phyloP scores from a whole-genome alignment of 1,139 yeast species.

The Zhuliangozyma blackwelliae region DNA sequence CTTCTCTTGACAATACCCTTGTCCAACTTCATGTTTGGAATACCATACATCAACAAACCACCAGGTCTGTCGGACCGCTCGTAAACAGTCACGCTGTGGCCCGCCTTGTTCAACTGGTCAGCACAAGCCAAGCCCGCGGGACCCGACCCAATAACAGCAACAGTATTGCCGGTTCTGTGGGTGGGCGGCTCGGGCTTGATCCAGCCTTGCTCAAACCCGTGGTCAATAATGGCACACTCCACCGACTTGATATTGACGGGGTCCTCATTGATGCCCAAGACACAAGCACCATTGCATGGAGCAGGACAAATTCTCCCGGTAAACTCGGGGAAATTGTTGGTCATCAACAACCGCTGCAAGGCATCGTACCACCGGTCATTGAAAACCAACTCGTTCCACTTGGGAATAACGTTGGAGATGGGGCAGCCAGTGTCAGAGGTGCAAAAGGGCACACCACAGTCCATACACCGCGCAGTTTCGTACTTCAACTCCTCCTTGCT shows the following conservation, averaged over 20 bases:
- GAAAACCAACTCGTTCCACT: slow-evolving; percentile 96
- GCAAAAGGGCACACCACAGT: slow-evolving; percentile 99
- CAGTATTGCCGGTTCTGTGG: slow-evolving; percentile 73
- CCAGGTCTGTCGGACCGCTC: slow-evolving; percentile 96
- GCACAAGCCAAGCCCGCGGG: slow-evolving; percentile 97
- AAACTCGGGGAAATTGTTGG: slow-evolving; percentile 97
- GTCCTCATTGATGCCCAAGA: slow-evolving; percentile 86
- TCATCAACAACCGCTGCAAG: slow-evolving; percentile 85
- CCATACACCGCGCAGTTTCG: slow-evolving; percentile 99
- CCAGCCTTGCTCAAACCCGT: slow-evolving; percentile 97
- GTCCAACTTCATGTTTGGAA: slow-evolving; percentile 98
- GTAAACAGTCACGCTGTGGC: slow-evolving; percentile 84
- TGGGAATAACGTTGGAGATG: slow-evolving; percentile 92
- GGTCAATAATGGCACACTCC: slow-evolving; percentile 94
- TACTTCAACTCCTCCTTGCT: slow-evolving; percentile 79
- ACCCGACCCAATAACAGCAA: slow-evolving; percentile 93
- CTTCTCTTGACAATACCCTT: slow-evolving; percentile 91
- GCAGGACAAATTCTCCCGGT: slow-evolving; percentile 99
- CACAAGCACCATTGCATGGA: slow-evolving; percentile 99
- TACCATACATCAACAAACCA: slow-evolving; percentile 97
- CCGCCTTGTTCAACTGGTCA: slow-evolving; percentile 94
- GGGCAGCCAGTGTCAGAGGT: slow-evolving; percentile 98
- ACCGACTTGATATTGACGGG: slow-evolving; percentile 96
- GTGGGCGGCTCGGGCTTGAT: slow-evolving; percentile 79
- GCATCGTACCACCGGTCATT: slow-evolving; percentile 96